Base-by-base conservation (phyloP, 164 flowering plant genomes). In the Echeveria elegans region DNA sequence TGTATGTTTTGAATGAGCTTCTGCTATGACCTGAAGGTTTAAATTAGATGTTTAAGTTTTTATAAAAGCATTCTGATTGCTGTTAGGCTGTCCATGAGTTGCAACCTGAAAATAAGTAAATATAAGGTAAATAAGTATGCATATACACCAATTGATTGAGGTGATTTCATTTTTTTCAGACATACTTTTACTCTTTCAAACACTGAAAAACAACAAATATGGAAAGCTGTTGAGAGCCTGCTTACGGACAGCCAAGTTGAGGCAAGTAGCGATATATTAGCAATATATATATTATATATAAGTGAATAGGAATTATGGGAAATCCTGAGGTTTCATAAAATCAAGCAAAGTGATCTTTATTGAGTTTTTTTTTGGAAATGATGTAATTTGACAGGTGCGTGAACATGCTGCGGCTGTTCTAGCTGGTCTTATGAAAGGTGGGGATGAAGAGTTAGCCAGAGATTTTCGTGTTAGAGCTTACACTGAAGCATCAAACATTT, bases 351-450 rank as follows among this genome's bases (percentile, higher is more conserved):
- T 38, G 41, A 4, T 52, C 59, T 6, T 56, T 0, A 56, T 56
- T 0, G 61, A 56, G 61, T 11, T 4, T 15, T 56, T 28, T 26
- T 2, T 28, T 24, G 10, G 18, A 28, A 26, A 56, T 56, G 4
- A 2, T 26, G 19, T 60, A n/a, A 16, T 68, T 60, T 30, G 14
- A 71, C 85, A 95, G 97, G 97, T 95, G 48, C 83, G 97, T 71
- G 96, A 95, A 85, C 97, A 91, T 79, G 99, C 97, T 41, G 96
- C 97, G 21, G 90, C 88, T 26, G 99, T 95, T 78, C 81, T 95
- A 71, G 96, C 99, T 34, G 96, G 96, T 63, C 77, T 95, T 66
- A 81, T 91, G 92, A 89, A 89, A 73, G 94, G 99, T 30, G 94
- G 88, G 63, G 92, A 88, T 76, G 88, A 77, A 75, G 81, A 83